A percentile compares a stretch with the other conserved stretches of the same genome.
phyloP scores from a whole-genome alignment of 495 filamentous ascomycete genomes.

The Penicillium coprophilum region DNA sequence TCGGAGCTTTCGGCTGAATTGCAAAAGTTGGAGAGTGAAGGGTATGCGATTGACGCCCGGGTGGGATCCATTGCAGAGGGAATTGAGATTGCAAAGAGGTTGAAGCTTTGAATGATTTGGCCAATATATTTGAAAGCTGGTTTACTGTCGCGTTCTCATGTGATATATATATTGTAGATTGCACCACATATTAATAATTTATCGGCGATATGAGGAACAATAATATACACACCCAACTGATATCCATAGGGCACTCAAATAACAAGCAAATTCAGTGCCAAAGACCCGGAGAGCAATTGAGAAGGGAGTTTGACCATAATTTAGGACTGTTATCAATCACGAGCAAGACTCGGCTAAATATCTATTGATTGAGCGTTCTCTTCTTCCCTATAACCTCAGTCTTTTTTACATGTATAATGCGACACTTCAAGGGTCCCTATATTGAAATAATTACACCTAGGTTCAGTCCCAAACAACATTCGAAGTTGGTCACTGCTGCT shows the following conservation, averaged over 20 bases:
- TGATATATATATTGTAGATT: neutral
- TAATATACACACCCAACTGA: neutral
- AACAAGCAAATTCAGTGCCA: neutral
- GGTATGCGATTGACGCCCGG: constrained; percentile 82
- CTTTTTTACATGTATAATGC: neutral
- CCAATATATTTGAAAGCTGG: neutral
- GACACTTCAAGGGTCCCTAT: neutral
- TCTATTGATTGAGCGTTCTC: too few relatives aligned
- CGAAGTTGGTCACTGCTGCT: too few relatives aligned
- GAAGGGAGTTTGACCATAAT: neutral
- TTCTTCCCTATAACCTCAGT: too few relatives aligned
- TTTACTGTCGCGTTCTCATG: neutral
- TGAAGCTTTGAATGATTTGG: constrained; percentile 40
- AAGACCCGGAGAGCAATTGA: neutral
- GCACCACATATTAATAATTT: neutral
- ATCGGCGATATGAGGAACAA: neutral
- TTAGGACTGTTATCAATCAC: neutral
- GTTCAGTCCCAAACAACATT: neutral
- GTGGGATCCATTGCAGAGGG: constrained; percentile 84
- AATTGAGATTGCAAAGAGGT: constrained; percentile 72
- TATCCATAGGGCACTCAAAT: neutral
- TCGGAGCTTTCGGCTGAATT: constrained; percentile 64
- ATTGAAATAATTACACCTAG: neutral
- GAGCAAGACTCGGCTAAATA: neutral
- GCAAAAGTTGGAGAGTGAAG: constrained; percentile 66